Percentiles rank a stretch among this genome's conserved stretches.
Evolutionary conservation across 192 early-diverging fungal genomes (phyloP).

Genomic region (Chytriomyces hyalinus): DNA sequence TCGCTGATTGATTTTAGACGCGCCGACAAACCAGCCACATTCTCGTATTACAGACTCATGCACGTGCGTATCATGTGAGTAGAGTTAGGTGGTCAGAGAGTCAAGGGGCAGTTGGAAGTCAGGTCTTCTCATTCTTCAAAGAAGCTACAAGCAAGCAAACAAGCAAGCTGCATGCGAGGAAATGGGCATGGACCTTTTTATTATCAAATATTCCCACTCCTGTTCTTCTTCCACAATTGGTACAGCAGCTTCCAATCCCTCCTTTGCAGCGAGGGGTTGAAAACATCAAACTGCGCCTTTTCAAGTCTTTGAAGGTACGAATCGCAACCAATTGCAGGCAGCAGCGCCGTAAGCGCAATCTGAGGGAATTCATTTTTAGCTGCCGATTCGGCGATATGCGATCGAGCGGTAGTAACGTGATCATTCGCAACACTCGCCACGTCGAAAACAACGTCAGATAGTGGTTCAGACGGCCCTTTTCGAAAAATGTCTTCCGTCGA

Average conservation of each 20-base stretch:
- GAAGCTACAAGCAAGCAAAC: too few relatives aligned
- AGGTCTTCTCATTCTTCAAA: too few relatives aligned
- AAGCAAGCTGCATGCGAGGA: neutral
- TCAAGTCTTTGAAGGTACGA: slow-evolving; percentile 80
- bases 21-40: too few relatives aligned
- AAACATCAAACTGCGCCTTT: slow-evolving; percentile 79
- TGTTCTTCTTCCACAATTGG: slow-evolving; percentile 62
- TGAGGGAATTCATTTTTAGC: slow-evolving; percentile 28
- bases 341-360: slow-evolving; percentile 71
- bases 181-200: neutral
- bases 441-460: slow-evolving; percentile 84
- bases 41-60: too few relatives aligned
- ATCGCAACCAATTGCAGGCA: slow-evolving; percentile 72
- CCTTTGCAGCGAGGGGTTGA: slow-evolving; percentile 71
- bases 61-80: too few relatives aligned
- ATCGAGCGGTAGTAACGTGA: slow-evolving; percentile 72
- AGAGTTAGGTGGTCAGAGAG: too few relatives aligned
- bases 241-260: slow-evolving; percentile 70
- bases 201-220: slow-evolving; percentile 40
- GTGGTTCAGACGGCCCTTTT: slow-evolving; percentile 50
- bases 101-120: too few relatives aligned
- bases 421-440: slow-evolving; percentile 83
- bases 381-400: slow-evolving; percentile 47
- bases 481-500: slow-evolving; percentile 77
- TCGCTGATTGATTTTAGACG: too few relatives aligned